phyloP scores from a whole-genome alignment of 331 rosid species.

The Dryas integrifolia region DNA sequence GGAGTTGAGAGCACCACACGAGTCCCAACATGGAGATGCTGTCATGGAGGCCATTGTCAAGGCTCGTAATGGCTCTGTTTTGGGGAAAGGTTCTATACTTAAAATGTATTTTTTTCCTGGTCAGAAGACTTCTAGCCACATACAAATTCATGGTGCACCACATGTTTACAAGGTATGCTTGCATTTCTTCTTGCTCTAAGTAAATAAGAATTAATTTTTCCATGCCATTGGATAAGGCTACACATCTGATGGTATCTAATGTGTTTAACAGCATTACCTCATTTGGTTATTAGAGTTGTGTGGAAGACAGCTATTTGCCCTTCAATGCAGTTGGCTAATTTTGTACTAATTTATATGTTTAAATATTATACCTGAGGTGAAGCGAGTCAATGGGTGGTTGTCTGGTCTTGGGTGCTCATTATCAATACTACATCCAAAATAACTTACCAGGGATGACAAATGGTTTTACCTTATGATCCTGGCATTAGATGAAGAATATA shows the following conservation, averaged over 20 bases:
- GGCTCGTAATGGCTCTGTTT: constrained; percentile 65
- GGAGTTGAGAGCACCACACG: constrained; percentile 65
- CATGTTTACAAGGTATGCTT: constrained; percentile 68
- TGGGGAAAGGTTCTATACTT: constrained; percentile 78
- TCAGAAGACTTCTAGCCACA: constrained; percentile 74
- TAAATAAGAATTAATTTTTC: constrained; percentile 18
- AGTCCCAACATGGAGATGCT: constrained; percentile 81
- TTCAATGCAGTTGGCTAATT: background rate
- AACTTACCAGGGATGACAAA: background rate
- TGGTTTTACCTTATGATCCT: background rate
- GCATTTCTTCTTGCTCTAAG: constrained; percentile 3
- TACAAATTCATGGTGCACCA: constrained; percentile 73
- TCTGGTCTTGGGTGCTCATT: background rate
- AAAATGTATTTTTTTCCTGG: constrained; percentile 92
- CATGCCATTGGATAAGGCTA: constrained; percentile 38
- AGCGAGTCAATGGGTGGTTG: background rate
- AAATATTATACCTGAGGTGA: background rate
- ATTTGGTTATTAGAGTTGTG: background rate
- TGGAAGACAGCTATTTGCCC: background rate
- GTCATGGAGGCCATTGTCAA: constrained; percentile 81
- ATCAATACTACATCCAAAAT: background rate
- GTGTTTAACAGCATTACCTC: background rate
- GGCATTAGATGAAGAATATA: background rate
- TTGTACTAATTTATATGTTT: background rate
- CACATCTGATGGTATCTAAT: constrained; percentile 12